Percentiles rank a stretch among this genome's conserved stretches.
phyloP scores from a whole-genome alignment of 306 rosid genomes.

The Fragaria iinumae region DNA sequence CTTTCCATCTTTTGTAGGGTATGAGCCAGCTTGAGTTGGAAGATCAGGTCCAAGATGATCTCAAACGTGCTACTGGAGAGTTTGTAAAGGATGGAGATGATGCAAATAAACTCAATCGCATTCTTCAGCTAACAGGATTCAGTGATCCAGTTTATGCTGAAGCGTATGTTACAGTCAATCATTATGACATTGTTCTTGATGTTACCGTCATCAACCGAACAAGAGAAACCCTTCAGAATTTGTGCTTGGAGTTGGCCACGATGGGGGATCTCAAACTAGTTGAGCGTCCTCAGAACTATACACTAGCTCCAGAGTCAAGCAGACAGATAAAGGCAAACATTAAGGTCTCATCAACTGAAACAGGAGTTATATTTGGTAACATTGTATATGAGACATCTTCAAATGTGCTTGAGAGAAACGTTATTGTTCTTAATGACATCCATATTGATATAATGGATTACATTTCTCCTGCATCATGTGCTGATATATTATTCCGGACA shows the following conservation, averaged over 20 bases:
- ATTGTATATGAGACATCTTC: constrained; percentile 94
- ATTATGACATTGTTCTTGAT: constrained; percentile 94
- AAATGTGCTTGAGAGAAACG: constrained; percentile 86
- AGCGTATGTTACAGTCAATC: constrained; percentile 97
- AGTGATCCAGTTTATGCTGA: constrained; percentile 99
- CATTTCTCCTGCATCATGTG: constrained; percentile 93
- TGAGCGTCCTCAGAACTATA: constrained; percentile 97
- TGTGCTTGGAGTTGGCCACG: constrained; percentile 98
- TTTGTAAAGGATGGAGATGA: constrained; percentile 87
- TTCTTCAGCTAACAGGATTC: constrained; percentile 99
- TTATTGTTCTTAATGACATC: constrained; percentile 94
- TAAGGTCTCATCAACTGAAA: constrained; percentile 98
- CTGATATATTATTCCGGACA: constrained; percentile 87
- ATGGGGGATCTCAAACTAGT: constrained; percentile 99
- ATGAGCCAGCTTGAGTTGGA: constrained; percentile 99
- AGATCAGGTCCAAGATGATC: constrained; percentile 98
- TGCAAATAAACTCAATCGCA: constrained; percentile 89
- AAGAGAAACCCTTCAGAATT: constrained; percentile 92
- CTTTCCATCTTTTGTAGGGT: constrained; percentile 31
- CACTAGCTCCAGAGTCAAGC: constrained; percentile 94
- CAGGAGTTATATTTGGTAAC: constrained; percentile 94
- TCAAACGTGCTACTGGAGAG: constrained; percentile 98
- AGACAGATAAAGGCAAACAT: constrained; percentile 96
- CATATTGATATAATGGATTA: constrained; percentile 99
- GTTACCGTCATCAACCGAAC: constrained; percentile 96